phyloP scores from a whole-genome alignment of 352 stramenopile genomes.

The Pythium aphanidermatum region DNA sequence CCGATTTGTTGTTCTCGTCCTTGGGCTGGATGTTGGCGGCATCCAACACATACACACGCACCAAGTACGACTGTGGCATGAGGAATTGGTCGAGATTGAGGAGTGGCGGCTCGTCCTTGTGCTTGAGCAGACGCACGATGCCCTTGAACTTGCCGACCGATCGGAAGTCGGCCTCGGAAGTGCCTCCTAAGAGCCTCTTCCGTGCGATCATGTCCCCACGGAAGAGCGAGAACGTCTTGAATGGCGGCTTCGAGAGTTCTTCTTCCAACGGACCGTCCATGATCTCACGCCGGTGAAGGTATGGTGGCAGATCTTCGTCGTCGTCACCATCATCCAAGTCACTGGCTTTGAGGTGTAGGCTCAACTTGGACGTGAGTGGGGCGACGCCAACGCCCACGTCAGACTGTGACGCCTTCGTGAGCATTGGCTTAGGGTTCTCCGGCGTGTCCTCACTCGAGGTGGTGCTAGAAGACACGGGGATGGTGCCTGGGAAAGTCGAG shows the following conservation, averaged over 20 bases:
- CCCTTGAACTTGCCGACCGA: conserved; percentile 89
- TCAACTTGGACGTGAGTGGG: too few species aligned
- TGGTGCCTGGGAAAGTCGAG: too few species aligned
- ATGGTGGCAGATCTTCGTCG: conserved; percentile 57
- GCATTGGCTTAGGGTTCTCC: too few species aligned
- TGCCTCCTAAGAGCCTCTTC: conserved; percentile 43
- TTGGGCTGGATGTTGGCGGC: conserved; percentile 81
- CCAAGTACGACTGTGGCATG: conserved; percentile 67
- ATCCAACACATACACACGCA: conserved; percentile 86
- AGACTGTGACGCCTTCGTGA: too few species aligned
- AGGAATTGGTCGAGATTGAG: conserved; percentile 68
- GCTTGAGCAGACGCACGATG: conserved; percentile 83
- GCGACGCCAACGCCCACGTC: conserved; percentile 71
- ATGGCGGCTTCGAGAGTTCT: conserved; percentile 79
- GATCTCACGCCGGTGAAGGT: conserved; percentile 69
- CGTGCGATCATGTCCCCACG: conserved; percentile 80
- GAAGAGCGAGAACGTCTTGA: conserved; percentile 84
- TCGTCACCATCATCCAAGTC: conserved; percentile 63
- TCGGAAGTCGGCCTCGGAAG: too few species aligned
- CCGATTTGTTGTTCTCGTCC: conserved; percentile 87
- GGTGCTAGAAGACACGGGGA: too few species aligned
- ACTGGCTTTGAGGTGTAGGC: too few species aligned
- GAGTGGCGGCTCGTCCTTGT: conserved; percentile 72
- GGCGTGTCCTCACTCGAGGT: too few species aligned
- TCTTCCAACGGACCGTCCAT: conserved; percentile 63